Evolutionary conservation across 306 rosid genomes (phyloP).

Genomic region (Quercus suber): DNA sequence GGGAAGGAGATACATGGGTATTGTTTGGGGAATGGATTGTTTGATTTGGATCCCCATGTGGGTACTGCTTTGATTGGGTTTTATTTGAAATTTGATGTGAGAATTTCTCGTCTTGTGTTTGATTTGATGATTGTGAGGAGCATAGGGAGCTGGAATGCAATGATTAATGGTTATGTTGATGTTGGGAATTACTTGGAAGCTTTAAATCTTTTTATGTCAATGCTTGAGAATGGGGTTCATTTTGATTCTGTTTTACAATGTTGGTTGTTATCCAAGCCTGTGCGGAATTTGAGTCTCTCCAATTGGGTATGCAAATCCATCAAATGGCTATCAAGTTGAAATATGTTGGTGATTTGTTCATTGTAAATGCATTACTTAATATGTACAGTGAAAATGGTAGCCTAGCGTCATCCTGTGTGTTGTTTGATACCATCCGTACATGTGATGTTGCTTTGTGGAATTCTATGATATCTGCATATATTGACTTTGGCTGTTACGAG

Average conservation of each 20-base stretch:
- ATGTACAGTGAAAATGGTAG: conserved; percentile 36
- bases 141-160: conserved; percentile 42
- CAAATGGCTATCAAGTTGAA: conserved; percentile 42
- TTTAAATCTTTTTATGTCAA: conserved; percentile 22
- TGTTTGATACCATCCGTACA: conserved; percentile 26
- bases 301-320: conserved; percentile 41
- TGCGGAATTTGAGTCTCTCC: conserved; percentile 24
- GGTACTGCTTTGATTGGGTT: conserved; percentile 52
- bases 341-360: conserved; percentile 19
- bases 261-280: conserved; percentile 40
- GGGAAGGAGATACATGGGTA: conserved; percentile 45
- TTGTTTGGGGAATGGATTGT: conserved; percentile 39
- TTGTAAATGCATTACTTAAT: conserved; percentile 35
- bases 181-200: conserved; percentile 33
- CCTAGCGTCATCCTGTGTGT: conserved; percentile 20
- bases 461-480: conserved; percentile 38
- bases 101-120: conserved; percentile 21
- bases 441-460: conserved; percentile 51
- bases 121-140: conserved; percentile 40
- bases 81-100: conserved; percentile 31
- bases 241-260: conserved; percentile 37
- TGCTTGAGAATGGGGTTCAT: conserved; percentile 32
- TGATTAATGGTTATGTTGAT: conserved; percentile 37
- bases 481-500: conserved; percentile 24
- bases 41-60: conserved; percentile 41